Percentiles rank a stretch among this genome's conserved stretches.
These are phyloP conservation scores for Nannizziopsis barbatae DNA, from an alignment of 2,329 filamentous ascomycete genomes.

Conservation along the genomic window DNA sequence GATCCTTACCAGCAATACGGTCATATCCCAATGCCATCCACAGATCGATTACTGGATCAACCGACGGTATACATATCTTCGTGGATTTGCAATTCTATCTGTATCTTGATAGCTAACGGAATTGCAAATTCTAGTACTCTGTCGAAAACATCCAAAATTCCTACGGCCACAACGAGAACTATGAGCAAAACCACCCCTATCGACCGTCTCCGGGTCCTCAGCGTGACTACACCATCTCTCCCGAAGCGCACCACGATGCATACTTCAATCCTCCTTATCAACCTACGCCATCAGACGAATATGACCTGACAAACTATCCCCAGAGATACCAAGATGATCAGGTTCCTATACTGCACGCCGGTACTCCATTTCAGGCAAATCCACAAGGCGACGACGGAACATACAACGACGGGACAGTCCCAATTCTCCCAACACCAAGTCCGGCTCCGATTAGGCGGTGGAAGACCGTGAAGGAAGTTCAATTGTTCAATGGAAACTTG, in stretches of 20 bases:
- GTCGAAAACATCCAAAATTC: conserved; percentile 56
- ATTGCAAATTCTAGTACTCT: conserved; percentile 45
- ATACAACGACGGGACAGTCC: conserved; percentile 34
- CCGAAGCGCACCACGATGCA: conserved; percentile 74
- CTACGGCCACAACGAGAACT: conserved; percentile 52
- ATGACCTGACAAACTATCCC: conserved; percentile 42
- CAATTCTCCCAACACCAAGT: conserved; percentile 34
- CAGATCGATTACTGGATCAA: conserved; percentile 70
- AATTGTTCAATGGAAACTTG: conserved; percentile 89
- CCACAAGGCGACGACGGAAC: conserved; percentile 31
- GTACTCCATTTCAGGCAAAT: conserved; percentile 51
- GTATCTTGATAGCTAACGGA: background rate
- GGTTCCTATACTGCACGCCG: conserved; percentile 60
- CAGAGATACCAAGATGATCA: conserved; percentile 57
- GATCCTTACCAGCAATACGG: conserved; percentile 52
- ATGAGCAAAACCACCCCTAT: conserved; percentile 42
- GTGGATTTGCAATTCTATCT: background rate
- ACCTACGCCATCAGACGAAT: conserved; percentile 49
- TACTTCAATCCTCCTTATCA: conserved; percentile 80
- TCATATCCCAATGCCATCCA: conserved; percentile 58
- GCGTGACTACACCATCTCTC: conserved; percentile 63
- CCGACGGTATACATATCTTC: conserved; percentile 55
- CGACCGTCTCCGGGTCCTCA: conserved; percentile 41
- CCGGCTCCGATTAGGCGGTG: conserved; percentile 65
- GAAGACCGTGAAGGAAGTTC: conserved; percentile 99